A percentile compares a stretch with the other conserved stretches of the same genome.
Evolutionary conservation across 2,329 filamentous ascomycete species (phyloP).

Genomic region (Periconia macrospinosa): DNA sequence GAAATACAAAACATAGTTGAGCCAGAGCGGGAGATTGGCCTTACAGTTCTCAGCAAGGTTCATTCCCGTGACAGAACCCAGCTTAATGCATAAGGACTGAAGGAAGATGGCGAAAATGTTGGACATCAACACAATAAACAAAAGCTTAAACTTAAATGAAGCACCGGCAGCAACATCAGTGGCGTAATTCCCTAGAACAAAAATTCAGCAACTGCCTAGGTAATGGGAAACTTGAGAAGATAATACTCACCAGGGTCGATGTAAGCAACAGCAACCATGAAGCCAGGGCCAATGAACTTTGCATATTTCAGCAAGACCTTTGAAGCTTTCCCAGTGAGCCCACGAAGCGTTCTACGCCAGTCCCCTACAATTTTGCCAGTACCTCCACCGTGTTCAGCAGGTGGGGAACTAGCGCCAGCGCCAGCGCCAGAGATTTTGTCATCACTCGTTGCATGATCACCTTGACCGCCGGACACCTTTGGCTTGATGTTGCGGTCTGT

Average conservation of each 20-base stretch:
- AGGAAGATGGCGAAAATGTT: slow-evolving; percentile 73
- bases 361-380: slow-evolving; percentile 2
- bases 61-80: slow-evolving; percentile 54
- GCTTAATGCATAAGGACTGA: slow-evolving; percentile 66
- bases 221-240: too few relatives aligned
- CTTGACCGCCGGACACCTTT: slow-evolving; percentile 8
- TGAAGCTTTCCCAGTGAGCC: slow-evolving; percentile 2
- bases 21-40: slow-evolving; percentile 54
- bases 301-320: slow-evolving; percentile 51
- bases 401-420: slow-evolving; percentile 1
- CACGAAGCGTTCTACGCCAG: not conserved
- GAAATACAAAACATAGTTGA: slow-evolving; percentile 57
- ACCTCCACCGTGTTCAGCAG: not conserved
- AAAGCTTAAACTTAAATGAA: slow-evolving; percentile 64
- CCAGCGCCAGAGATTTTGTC: slow-evolving; percentile 5
- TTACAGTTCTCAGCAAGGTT: slow-evolving; percentile 54
- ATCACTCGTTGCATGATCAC: slow-evolving; percentile 5
- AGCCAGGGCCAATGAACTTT: slow-evolving; percentile 67
- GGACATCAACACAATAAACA: slow-evolving; percentile 69
- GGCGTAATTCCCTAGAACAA: slow-evolving; percentile 63
- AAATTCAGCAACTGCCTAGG: not conserved
- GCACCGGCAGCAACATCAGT: slow-evolving; percentile 71
- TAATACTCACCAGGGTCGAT: slow-evolving; percentile 47
- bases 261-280: slow-evolving; percentile 59
- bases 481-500: slow-evolving; percentile 1